These are phyloP conservation scores for Trichoderma lentiforme DNA, from an alignment of 2,329 filamentous ascomycete species.

Conservation along the genomic window DNA sequence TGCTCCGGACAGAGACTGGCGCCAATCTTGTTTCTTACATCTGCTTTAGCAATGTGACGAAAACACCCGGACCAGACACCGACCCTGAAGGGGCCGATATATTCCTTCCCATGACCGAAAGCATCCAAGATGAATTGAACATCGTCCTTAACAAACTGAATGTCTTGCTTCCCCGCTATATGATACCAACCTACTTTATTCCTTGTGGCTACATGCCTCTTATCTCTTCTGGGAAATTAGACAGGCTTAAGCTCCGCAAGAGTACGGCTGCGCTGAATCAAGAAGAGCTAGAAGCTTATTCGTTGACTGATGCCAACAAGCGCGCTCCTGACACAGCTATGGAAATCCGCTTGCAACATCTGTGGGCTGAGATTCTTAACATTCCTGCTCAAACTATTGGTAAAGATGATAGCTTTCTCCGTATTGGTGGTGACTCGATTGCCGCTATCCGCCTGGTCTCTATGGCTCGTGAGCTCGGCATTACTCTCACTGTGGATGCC, in stretches of 20 bases:
- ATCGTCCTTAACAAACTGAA: neutral
- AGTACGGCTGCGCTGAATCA: neutral
- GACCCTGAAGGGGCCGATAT: neutral
- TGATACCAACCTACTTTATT: constrained; percentile 14
- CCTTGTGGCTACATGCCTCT: constrained; percentile 16
- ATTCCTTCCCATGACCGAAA: neutral
- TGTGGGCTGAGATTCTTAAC: constrained; percentile 15
- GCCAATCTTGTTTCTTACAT: constrained; percentile 12
- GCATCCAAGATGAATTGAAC: neutral
- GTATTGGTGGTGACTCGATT: constrained; percentile 20
- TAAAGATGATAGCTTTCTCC: constrained; percentile 18
- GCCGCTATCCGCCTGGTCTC: constrained; percentile 14
- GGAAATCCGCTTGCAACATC: constrained; percentile 10
- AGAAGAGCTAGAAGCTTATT: constrained; percentile 9
- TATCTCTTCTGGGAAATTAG: constrained; percentile 14
- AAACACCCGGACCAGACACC: neutral
- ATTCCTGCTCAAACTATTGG: constrained; percentile 14
- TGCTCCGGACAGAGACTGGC: neutral
- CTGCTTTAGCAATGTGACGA: constrained; percentile 1
- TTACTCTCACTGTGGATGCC: neutral
- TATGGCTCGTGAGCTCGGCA: constrained; percentile 2
- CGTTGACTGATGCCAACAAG: constrained; percentile 2
- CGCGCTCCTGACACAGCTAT: constrained; percentile 7
- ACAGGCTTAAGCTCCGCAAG: constrained; percentile 2
- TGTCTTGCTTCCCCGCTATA: constrained; percentile 8